Conservation (phyloP, 2,329 filamentous ascomycete species). For the Xenosphaeropsis pyriputrescens region DNA sequence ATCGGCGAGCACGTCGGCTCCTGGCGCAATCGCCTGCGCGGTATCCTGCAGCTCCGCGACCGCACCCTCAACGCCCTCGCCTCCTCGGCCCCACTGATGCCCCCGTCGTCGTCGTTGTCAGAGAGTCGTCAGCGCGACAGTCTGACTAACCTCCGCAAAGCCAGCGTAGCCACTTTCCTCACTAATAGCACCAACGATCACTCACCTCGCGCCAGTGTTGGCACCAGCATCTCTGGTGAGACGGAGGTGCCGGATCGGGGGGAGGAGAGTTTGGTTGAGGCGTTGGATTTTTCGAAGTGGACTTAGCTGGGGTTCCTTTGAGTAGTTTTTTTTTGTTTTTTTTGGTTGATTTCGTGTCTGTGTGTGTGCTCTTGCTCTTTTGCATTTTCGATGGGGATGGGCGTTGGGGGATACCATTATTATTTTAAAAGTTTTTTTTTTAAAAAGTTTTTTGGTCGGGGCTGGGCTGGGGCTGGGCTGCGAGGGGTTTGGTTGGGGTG, state of each 20-base stretch:
- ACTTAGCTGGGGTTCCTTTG: slow-evolving; percentile 5
- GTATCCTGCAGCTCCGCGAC: slow-evolving; percentile 72
- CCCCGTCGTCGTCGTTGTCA: slow-evolving; percentile 6
- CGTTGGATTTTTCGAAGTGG: slow-evolving; percentile 20
- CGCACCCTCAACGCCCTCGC: slow-evolving; percentile 10
- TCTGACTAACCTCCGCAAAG: slow-evolving; percentile 41
- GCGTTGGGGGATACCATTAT: too few relatives aligned
- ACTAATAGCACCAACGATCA: slow-evolving; percentile 38
- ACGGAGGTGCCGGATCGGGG: slow-evolving; percentile 11
- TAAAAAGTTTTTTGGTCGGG: too few relatives aligned
- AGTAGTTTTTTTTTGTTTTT: too few relatives aligned
- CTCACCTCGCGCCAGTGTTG: slow-evolving; percentile 43
- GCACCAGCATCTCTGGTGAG: slow-evolving; percentile 32
- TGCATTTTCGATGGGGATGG: too few relatives aligned
- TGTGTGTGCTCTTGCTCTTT: too few relatives aligned
- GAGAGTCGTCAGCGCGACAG: slow-evolving; percentile 39
- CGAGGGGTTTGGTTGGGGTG: too few relatives aligned
- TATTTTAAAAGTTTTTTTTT: too few relatives aligned
- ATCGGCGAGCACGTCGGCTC: slow-evolving; percentile 75
- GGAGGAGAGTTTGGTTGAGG: slow-evolving; percentile 16
- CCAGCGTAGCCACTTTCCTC: slow-evolving; percentile 53
- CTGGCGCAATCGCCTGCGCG: slow-evolving; percentile 75
- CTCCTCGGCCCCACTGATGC: slow-evolving; percentile 3
- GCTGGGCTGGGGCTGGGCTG: too few relatives aligned
- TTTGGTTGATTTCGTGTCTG: too few relatives aligned